Base-by-base conservation (phyloP, 768 basidiomycete genomes). In the Lactarius pseudohatsudake region DNA sequence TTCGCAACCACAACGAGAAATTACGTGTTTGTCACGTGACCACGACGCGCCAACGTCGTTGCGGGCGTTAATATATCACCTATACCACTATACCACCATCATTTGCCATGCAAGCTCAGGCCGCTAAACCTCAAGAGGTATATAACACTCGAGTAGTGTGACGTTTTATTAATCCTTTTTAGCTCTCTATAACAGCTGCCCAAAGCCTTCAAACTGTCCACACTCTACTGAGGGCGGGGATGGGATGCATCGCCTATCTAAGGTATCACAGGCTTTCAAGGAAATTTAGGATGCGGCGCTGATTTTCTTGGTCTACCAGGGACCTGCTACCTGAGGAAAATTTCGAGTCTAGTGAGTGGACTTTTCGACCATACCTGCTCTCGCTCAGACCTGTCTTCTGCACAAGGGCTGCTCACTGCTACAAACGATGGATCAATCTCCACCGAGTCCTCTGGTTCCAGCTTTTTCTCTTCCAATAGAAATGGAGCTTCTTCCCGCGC, bases 301-400 rank as follows among this genome's bases (percentile, higher is more conserved):
- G 41, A 70, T 15, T 3, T 62, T 13, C 59, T 60, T 45, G 7
- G 10, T 32, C 9, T 32, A 2, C 4, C 59, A 92, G 91, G 72
- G 88, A 90, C 71, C 75, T 93, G 10, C 81, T 93, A 10, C 91
- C 91, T 7, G 85, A 86, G 50, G 91, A 92, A 62, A 92, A 92
- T 73, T 93, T 92, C 88, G 67, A 60, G 76, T 65, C 28, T 22
- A 47, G 32, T 18, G 57, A 62, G 22, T 50, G 54, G 30, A 30
- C 45, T 36, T 43, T 47, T 58, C 8, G 32, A 69, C 10, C 61
- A 11, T 50, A 56, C 16, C 34, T 65, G 15, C 64, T 57, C 55
- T 55, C 57, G 58, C n/a, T 65, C 61, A 57, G 18, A 53, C 64
- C 50, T 56, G 40, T 57, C 61, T 59, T 15, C 50, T 56, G 22